Evolutionary conservation across 306 rosid species (phyloP).

Genomic region (Lupinus albus): DNA sequence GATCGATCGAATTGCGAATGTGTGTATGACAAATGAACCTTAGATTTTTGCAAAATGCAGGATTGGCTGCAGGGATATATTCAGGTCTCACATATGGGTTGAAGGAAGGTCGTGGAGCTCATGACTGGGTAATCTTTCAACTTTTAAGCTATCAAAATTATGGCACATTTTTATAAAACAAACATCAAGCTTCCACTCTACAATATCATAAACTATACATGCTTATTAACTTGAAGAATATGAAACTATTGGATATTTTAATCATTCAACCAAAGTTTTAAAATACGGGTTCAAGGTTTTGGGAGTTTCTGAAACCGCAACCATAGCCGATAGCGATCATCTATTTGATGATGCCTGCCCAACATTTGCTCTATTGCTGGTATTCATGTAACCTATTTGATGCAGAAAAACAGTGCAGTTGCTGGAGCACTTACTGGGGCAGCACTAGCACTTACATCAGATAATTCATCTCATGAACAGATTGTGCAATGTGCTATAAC

Average conservation of each 20-base stretch:
- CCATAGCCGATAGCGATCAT: no score
- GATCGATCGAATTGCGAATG: background rate
- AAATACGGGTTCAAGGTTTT: no score
- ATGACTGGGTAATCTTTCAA: slow-evolving; percentile 70
- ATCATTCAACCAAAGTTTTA: no score
- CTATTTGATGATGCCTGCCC: no score
- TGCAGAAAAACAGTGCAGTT: slow-evolving; percentile 90
- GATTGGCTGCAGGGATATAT: slow-evolving; percentile 82
- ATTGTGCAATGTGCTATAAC: slow-evolving; percentile 83
- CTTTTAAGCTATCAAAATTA: background rate
- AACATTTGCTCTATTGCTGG: background rate
- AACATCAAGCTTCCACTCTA: background rate
- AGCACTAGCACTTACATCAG: slow-evolving; percentile 69
- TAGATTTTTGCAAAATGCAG: slow-evolving; percentile 44
- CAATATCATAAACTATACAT: background rate
- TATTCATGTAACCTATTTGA: slow-evolving; percentile 17
- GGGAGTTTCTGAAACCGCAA: no score
- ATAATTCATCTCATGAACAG: slow-evolving; percentile 70
- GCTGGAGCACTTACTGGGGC: slow-evolving; percentile 86
- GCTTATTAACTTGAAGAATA: background rate
- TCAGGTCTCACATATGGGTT: slow-evolving; percentile 88
- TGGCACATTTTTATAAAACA: background rate
- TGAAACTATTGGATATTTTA: background rate
- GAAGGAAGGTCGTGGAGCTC: slow-evolving; percentile 84
- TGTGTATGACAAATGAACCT: background rate